Conservation (phyloP, 1,284 basidiomycete genomes). For the Amylostereum areolatum region DNA sequence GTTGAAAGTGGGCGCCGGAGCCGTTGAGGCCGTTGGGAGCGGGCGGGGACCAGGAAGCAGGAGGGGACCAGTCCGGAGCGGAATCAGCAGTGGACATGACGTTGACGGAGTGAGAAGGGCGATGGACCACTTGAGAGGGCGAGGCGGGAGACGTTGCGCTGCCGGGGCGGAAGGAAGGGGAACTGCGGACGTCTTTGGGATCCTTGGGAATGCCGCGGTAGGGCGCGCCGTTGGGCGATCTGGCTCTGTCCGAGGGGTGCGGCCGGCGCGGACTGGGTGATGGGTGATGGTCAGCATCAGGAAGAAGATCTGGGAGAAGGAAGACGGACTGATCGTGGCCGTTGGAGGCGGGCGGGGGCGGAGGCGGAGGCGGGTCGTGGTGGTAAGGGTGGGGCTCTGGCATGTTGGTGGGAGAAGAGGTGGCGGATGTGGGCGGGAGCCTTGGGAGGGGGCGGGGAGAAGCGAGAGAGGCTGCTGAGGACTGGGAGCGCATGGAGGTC, state of each 20-base stretch:
- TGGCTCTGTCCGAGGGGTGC: background rate
- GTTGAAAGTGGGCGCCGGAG: constrained; percentile 4
- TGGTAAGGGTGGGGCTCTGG: constrained; percentile 16
- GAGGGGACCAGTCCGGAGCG: too few species aligned
- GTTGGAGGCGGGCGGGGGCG: constrained; percentile 10
- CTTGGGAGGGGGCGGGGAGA: constrained; percentile 12
- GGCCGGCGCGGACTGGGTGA: background rate
- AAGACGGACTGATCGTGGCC: constrained; percentile 9
- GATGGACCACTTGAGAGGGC: constrained; percentile 2
- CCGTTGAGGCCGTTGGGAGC: constrained; percentile 6
- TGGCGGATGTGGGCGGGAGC: constrained; percentile 8
- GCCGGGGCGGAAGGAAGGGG: constrained; percentile 8
- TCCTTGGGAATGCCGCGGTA: constrained; percentile 13
- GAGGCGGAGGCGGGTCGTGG: constrained; percentile 11
- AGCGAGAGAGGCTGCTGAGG: background rate
- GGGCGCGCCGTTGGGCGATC: background rate
- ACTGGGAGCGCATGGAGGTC: constrained; percentile 8
- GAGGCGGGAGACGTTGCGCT: constrained; percentile 3
- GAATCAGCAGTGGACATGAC: too few species aligned
- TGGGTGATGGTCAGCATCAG: constrained; percentile 2
- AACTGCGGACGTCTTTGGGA: constrained; percentile 1
- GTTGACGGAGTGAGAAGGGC: too few species aligned
- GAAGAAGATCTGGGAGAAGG: background rate
- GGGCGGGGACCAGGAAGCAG: too few species aligned
- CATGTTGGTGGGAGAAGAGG: constrained; percentile 12